These are phyloP conservation scores for Pulveroboletus frians DNA, from an alignment of 768 basidiomycete genomes.

Conservation along the genomic window DNA sequence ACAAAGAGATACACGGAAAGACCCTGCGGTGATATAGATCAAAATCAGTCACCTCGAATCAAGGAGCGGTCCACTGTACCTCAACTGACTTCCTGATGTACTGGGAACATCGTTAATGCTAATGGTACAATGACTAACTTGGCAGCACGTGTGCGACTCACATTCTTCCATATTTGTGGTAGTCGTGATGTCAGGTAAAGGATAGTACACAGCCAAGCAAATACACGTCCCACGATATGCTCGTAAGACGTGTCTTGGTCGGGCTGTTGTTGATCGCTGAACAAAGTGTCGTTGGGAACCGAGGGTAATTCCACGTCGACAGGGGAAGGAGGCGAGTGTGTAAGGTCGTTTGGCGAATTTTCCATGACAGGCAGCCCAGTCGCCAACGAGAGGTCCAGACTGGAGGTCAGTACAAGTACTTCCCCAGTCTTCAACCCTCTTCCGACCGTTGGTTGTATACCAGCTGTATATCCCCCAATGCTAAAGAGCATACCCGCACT, in stretches of 20 bases:
- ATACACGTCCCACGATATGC: slow-evolving; percentile 79
- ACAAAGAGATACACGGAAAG: slow-evolving; percentile 91
- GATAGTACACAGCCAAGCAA: slow-evolving; percentile 91
- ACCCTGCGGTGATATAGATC: slow-evolving; percentile 46
- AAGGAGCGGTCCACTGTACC: slow-evolving; percentile 32
- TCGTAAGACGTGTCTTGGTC: slow-evolving; percentile 36
- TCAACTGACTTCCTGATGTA: slow-evolving; percentile 87
- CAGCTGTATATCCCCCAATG: slow-evolving; percentile 46
- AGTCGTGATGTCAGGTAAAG: slow-evolving; percentile 90
- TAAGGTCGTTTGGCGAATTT: slow-evolving; percentile 10
- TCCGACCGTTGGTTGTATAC: slow-evolving; percentile 24
- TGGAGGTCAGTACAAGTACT: slow-evolving; percentile 36
- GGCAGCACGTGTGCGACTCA: slow-evolving; percentile 39
- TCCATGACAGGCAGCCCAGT: slow-evolving; percentile 10
- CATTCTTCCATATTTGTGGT: slow-evolving; percentile 99
- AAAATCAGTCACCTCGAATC: slow-evolving; percentile 4
- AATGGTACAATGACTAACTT: background rate
- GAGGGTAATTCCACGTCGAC: slow-evolving; percentile 19
- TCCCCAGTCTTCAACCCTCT: slow-evolving; percentile 39
- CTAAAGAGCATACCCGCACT: slow-evolving; percentile 72
- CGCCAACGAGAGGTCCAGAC: background rate
- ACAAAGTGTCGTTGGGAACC: background rate
- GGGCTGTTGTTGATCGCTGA: slow-evolving; percentile 10
- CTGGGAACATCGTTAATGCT: slow-evolving; percentile 35
- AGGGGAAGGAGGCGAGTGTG: background rate